These are phyloP conservation scores for Scleromitrula shiraiana DNA, from an alignment of 2,329 filamentous ascomycete genomes.

Conservation along the genomic window DNA sequence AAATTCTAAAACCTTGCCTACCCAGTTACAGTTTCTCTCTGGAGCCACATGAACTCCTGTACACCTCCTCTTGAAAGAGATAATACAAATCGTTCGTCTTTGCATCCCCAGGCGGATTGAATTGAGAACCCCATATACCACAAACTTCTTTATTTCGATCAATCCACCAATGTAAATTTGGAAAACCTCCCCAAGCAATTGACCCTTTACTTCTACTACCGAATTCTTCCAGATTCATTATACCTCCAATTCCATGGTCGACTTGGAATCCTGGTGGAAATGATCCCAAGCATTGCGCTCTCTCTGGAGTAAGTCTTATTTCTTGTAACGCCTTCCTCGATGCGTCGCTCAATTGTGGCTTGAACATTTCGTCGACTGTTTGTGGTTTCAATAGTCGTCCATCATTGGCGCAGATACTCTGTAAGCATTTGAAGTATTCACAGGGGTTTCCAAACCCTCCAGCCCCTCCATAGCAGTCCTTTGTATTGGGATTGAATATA, in stretches of 20 bases:
- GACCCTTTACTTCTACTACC: constrained; percentile 32
- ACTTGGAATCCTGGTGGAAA: constrained; percentile 31
- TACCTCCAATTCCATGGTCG: constrained; percentile 36
- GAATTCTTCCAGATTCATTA: constrained; percentile 34
- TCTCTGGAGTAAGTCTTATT: constrained; percentile 7
- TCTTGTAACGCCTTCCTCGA: constrained; percentile 22
- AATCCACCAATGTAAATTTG: constrained; percentile 41
- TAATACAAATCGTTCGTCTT: constrained; percentile 30
- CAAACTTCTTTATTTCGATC: constrained; percentile 34
- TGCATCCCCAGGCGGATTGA: constrained; percentile 35
- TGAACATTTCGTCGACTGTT: constrained; percentile 40
- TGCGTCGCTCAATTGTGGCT: constrained; percentile 35
- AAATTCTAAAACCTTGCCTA: too few relatives aligned
- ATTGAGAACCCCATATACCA: constrained; percentile 36
- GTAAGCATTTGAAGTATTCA: constrained; percentile 39
- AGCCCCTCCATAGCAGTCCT: constrained; percentile 28
- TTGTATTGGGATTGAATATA: constrained; percentile 7
- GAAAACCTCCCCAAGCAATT: constrained; percentile 39
- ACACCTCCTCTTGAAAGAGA: constrained; percentile 35
- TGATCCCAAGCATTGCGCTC: constrained; percentile 18
- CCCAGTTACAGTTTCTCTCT: not conserved
- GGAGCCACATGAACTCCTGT: constrained; percentile 18
- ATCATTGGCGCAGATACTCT: constrained; percentile 41
- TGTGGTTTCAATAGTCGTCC: constrained; percentile 37
- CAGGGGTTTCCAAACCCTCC: constrained; percentile 31